Conservation (phyloP, 768 basidiomycete genomes). For the Boletus sp. region DNA sequence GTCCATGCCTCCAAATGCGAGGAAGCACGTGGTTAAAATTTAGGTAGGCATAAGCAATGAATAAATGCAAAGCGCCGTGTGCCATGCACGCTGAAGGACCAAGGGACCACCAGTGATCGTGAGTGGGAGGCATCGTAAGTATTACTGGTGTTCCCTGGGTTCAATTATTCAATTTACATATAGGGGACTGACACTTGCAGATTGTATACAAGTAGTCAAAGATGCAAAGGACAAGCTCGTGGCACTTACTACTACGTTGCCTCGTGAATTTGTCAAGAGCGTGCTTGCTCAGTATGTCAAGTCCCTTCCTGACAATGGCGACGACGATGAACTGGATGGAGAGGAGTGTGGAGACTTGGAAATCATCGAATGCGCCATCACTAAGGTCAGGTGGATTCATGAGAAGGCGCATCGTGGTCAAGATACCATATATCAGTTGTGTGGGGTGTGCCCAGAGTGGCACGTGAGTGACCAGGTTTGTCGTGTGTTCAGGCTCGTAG, state of each 20-base stretch:
- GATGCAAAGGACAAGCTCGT: background rate
- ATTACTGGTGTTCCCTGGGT: background rate
- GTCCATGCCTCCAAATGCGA: background rate
- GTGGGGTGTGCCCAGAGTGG: background rate
- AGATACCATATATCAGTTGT: background rate
- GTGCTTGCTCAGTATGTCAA: background rate
- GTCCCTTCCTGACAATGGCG: background rate
- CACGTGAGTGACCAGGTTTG: background rate
- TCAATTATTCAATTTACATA: background rate
- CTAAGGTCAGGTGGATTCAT: background rate
- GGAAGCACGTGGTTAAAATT: background rate
- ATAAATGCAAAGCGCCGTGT: background rate
- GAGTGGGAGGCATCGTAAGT: background rate
- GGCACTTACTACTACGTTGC: background rate
- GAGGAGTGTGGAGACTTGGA: background rate
- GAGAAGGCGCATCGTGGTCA: background rate
- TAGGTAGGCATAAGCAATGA: background rate
- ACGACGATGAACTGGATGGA: background rate
- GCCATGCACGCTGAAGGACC: background rate
- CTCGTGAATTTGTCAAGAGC: background rate
- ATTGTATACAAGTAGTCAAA: background rate
- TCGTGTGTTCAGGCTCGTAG: background rate
- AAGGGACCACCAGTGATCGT: background rate
- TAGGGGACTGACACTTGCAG: background rate
- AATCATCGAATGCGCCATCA: background rate